Evolutionary conservation across 1,284 basidiomycete genomes (phyloP), one percentile per base, ranked within the genome.

Genomic region (Anthracocystis setariae): DNA sequence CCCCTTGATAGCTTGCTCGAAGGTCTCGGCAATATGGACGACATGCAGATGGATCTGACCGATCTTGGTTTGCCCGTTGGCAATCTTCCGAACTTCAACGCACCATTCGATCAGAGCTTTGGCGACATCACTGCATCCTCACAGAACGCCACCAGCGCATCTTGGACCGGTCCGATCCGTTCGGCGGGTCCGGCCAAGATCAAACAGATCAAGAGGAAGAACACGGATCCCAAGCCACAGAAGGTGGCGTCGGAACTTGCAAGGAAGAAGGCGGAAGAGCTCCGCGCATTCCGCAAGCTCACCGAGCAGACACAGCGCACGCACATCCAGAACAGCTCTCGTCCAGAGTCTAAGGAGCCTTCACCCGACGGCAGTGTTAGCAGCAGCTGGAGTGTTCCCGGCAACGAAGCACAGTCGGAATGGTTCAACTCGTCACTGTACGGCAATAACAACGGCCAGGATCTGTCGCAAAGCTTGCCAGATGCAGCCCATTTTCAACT

Each of bases 271-370:
- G 69, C 69, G 0, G 69, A 72, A 17, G 69, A 72, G 51, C 47
- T 72, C 13, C 23, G 69, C 7, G 65, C 50, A 15, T 45, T 65
- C 25, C 59, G 69, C 23, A 72, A 72, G 44, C 21, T 72, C 20
- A 60, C 69, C 2, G 69, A 72, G 32, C 63, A 66, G 47, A 72
- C 69, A 3, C 63, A 72, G 63, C 63, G 69, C 33, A 72, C 69
- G 2, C 69, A 72, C 24, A 58, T 72, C n/a, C 62, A 67, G 48
- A 46, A 55, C 59, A 55, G 42, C 45, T 63, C 56, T 3, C 25
- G 61, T 7, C 55, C 63, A 1, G 58, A 65, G 9, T 53, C 54
- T n/a, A 59, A 64, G 23, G 53, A 70, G 49, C 61, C 57, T 0
- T 64, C 59, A 20, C 59, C 67, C 2, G 60, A 64, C n/a, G 56